A percentile compares a stretch with the other conserved stretches of the same genome.
These are phyloP conservation scores for Penicillium sp. DNA, from an alignment of 2,329 filamentous ascomycete species.

Conservation along the genomic window DNA sequence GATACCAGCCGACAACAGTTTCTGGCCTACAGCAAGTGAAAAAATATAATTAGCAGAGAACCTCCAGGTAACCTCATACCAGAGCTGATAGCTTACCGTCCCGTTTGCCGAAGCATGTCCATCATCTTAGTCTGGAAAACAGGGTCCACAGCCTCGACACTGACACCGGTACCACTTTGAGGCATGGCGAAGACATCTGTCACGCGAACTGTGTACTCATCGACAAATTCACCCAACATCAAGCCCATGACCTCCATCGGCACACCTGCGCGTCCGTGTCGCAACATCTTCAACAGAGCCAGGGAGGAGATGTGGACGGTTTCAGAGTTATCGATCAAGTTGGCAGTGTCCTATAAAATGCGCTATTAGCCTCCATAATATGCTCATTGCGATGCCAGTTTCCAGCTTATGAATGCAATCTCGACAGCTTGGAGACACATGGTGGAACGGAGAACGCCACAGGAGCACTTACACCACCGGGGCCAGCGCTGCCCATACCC, in stretches of 20 bases:
- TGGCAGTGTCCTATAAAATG: slow-evolving; percentile 68
- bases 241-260: slow-evolving; percentile 99
- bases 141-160: slow-evolving; percentile 94
- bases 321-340: slow-evolving; percentile 96
- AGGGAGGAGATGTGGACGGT: slow-evolving; percentile 99
- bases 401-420: slow-evolving; percentile 4
- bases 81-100: slow-evolving; percentile 60
- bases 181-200: slow-evolving; percentile 99
- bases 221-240: slow-evolving; percentile 98
- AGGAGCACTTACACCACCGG: slow-evolving; percentile 38
- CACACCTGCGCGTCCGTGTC: slow-evolving; percentile 93
- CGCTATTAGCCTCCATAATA: slow-evolving; percentile 6
- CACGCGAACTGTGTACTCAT: slow-evolving; percentile 97
- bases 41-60: slow-evolving; percentile 8
- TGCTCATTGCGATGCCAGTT: not conserved
- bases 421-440: slow-evolving; percentile 5
- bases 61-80: not conserved
- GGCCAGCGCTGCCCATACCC: slow-evolving; percentile 41
- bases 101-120: slow-evolving; percentile 98
- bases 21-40: slow-evolving; percentile 62
- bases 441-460: slow-evolving; percentile 8
- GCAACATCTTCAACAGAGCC: slow-evolving; percentile 95
- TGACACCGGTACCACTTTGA: slow-evolving; percentile 95
- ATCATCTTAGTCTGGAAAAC: slow-evolving; percentile 99
- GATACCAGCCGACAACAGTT: slow-evolving; percentile 98